Base-by-base conservation (phyloP, 1,139 yeast genomes). In the Lizanozyma gosingica region DNA sequence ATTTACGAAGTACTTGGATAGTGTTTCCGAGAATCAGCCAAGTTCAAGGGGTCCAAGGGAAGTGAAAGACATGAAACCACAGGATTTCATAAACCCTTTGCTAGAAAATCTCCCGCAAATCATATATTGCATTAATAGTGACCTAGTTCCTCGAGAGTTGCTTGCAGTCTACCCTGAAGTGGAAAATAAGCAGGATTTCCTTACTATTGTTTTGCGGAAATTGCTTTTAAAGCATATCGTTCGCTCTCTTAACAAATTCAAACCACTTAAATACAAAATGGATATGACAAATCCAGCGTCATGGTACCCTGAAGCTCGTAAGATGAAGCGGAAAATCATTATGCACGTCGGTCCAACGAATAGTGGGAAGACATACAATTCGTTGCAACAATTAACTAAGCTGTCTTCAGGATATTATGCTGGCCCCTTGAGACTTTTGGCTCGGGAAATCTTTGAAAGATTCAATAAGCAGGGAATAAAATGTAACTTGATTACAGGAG, bases 321-420 rank as follows among this genome's bases (percentile, higher is more conserved):
- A 80, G 47, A 69, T 88, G 67, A 80, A 78, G 47, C 68, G 99
- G 35, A 82, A 83, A 43, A 73, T 92, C 37, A 72, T 82, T 16
- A 75, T 94, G 78, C 99, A 92, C 57, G 87, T 92, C 15, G 99
- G 99, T 0, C 98, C 99, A 0, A 92, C 99, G 0, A 92, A 92
- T 57, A 81, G 94, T 50, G 99, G 99, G n/a, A 92, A 92, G 54
- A 92, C 98, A 0, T 84, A 85, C 55, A 74, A 77, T 39, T 95
- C 97, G 0, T 63, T 92, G 36, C 72, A 83, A 52, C 72, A 78
- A 41, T 67, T 92, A 37, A 78, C 79, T 48, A 52, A 60, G n/a
- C 79, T 90, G 8, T 69, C 76, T 35, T 72, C 81, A n/a, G 98
- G 98, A 0, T 85, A 84, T 50, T 92, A 83, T 59, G 97, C 97